Evolutionary conservation across 768 basidiomycete species (phyloP), one percentile per base, ranked within the genome.

Genomic region (Suillus ampliporus): DNA sequence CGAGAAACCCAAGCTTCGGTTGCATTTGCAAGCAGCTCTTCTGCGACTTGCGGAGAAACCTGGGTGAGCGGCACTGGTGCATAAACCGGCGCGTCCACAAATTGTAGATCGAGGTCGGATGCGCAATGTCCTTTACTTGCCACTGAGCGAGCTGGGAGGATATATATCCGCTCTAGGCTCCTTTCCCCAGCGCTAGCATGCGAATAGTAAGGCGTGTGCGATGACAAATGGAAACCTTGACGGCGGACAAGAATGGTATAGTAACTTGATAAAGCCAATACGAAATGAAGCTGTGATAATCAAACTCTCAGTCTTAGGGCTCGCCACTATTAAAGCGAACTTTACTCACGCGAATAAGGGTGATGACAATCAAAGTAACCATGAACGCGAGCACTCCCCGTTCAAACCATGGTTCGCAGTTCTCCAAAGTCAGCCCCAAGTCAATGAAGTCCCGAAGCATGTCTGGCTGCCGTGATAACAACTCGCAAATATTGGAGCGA

Each of bases 381-480:
- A 91, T 77, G 38, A 85, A 80, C 0, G 79, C 87, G 62, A 89
- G 72, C 37, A 88, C 81, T 9, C 84, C 89, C 44, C 86, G 82
- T 71, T 89, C 90, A 52, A 92, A 82, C 89, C 89, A 91, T 61
- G 83, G 82, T 70, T 94, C 92, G 71, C 92, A 94, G 66, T 92
- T 91, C 75, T 93, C 91, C 47, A 90, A 75, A 68, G 83, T 90
- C 68, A 93, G 79, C 0, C 91, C 91, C 69, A 89, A 82, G 70
- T 90, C 89, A 56, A 84, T 80, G 76, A 91, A 75, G 66, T 86
- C 86, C 10, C 86, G 85, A 76, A 92, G 82, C 46, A 93, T 78
- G 71, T 92, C 91, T 19, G 91, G 88, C 60, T 92, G 89, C 54
- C 86, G 82, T 5, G 89, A 89, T 31, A 92, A 77, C 68, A 90